Base-by-base conservation (phyloP, 495 filamentous ascomycete species). In the Aspergillus funiculosus region DNA sequence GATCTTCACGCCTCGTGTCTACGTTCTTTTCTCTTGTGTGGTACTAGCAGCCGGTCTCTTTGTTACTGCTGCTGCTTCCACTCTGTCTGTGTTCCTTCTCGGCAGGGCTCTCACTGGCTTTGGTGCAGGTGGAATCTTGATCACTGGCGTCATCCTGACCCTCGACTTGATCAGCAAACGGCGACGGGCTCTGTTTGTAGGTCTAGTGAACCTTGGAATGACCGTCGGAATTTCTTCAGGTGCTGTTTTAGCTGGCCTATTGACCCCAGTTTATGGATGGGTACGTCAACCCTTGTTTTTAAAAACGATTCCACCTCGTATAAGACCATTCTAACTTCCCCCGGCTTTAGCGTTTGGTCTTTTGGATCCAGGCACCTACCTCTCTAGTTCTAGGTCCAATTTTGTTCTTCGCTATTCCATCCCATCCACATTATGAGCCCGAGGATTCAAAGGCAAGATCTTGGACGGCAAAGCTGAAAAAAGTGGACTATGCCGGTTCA, bases 161-260 rank as follows among this genome's bases (percentile, higher is more conserved):
- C 67, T 91, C 3, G 80, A 89, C 54, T 55, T 91, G 29, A 72
- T 78, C 0, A 77, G 71, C 19, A 75, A 79, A 35, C 75, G 77
- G 46, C 68, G 77, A 18, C 66, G 86, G 39, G 86, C 85, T 1
- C 43, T 91, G 13, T 85, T 76, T 51, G 75, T 89, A 44, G 86
- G 86, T 1, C 49, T 87, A 8, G 64, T 84, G 45, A 83, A 80
- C 56, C 60, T 74, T 7, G 79, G 80, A 0, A 83, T 82, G 46
- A 89, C 85, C 0, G 72, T 78, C 11, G 85, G 86, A 8, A 66
- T 91, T 10, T 76, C 83, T 0, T 67, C 80, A 0, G 85, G 86
- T 6, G 86, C 85, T 2, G 76, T 86, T 9, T 62, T 86, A 22
- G 81, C 82, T 13, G 86, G 85, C 1, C 73, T 79, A 1, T 49